Evolutionary conservation across 805 yeast genomes (phyloP), one percentile per base, ranked within the genome.

Genomic region (Lachancea fermentati): DNA sequence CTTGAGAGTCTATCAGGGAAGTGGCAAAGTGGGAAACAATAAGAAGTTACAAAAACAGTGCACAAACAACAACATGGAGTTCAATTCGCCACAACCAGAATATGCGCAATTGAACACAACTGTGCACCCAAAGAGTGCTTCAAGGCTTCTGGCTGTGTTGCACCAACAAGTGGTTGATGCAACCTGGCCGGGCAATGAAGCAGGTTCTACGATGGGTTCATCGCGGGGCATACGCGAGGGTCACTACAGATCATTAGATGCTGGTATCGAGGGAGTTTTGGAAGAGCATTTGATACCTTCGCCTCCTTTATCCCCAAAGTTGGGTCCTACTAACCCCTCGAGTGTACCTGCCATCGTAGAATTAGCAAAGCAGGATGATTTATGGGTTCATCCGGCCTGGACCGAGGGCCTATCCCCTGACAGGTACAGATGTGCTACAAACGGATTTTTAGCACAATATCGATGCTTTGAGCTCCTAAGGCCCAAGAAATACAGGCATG

Each of bases 71-170:
- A 22, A 4, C n/a, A 58, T 58, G 61, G 59, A 55, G 43, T 44
- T 57, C 37, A 51, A 54, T 44, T 58, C 65, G 9, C 65, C 65
- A 11, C 56, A 49, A 38, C 61, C 62, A 22, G 63, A 60, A 47
- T 58, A 57, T 39, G 51, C 54, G 13, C 62, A 58, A 47, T 47
- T 60, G 49, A 47, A 47, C 36, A 36, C 47, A 3, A 28, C 39
- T 18, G 42, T 38, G 32, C 41, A 45, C 31, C 49, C 51, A 29
- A 50, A 50, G 43, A 32, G 44, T 29, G 44, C 49, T 12, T 47
- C 52, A 26, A 42, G 45, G 18, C 29, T 40, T 22, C 28, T 44
- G 34, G 45, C 45, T 11, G 41, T 42, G 34, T 36, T 48, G 19
- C 48, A 48, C 39, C 48, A 46, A 30, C 48, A 46, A 28, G 50